Percentiles rank a stretch among this genome's conserved stretches.
Evolutionary conservation across 2,329 filamentous ascomycete genomes (phyloP).

Genomic region (Colletotrichum truncatum): DNA sequence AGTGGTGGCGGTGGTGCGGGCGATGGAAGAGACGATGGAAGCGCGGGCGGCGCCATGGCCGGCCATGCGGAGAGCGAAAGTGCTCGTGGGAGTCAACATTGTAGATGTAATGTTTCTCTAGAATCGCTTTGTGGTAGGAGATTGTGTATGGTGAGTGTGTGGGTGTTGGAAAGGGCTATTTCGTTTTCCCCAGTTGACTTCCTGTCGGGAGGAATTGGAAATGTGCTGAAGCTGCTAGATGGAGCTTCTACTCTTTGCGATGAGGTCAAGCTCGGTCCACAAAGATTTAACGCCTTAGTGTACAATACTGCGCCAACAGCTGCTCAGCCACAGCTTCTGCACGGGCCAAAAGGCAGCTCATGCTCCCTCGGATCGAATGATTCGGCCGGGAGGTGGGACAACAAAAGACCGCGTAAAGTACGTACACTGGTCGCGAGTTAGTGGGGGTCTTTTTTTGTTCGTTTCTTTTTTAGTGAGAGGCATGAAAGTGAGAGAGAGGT

Average conservation of each 20-base stretch:
- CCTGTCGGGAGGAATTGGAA: conserved; percentile 10
- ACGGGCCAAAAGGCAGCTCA: not conserved
- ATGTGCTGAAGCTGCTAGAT: conserved; percentile 16
- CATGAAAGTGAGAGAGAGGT: too few species aligned
- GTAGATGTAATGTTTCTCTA: not conserved
- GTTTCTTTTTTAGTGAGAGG: too few species aligned
- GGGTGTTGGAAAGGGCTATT: not conserved
- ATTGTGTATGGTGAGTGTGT: not conserved
- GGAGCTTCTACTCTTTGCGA: conserved; percentile 13
- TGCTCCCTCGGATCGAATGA: not conserved
- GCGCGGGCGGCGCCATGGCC: conserved; percentile 34
- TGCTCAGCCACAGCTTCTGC: conserved; percentile 15
- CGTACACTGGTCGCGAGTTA: too few species aligned
- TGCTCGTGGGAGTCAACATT: conserved; percentile 42
- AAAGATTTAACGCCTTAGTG: conserved; percentile 28
- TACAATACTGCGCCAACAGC: not conserved
- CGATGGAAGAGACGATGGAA: conserved; percentile 22
- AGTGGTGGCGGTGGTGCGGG: conserved; percentile 18
- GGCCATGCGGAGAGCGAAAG: conserved; percentile 41
- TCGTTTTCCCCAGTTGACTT: not conserved
- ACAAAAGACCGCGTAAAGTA: not conserved
- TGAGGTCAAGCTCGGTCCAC: conserved; percentile 29
- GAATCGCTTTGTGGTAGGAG: not conserved
- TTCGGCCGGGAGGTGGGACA: not conserved
- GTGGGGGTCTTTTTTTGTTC: too few species aligned